phyloP scores from a whole-genome alignment of 495 filamentous ascomycete species.

The Elaphomyces granulatus region DNA sequence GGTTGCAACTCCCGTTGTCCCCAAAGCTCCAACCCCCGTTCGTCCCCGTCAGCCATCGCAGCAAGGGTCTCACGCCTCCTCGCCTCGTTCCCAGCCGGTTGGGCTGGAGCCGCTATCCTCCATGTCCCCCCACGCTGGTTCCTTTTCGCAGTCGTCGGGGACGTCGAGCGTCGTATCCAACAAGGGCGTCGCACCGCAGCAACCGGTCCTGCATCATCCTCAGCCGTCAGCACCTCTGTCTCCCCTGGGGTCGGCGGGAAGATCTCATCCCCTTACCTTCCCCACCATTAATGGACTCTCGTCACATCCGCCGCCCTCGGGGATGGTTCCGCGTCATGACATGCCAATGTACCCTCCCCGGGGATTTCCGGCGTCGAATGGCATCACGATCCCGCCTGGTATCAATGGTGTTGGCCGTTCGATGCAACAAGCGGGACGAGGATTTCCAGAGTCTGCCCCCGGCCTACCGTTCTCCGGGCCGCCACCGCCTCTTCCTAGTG shows the following conservation, averaged over 20 bases:
- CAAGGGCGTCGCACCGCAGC: conserved; percentile 17
- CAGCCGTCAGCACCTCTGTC: conserved; percentile 40
- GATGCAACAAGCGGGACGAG: conserved; percentile 41
- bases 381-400: conserved; percentile 42
- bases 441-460: conserved; percentile 40
- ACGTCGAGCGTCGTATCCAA: conserved; percentile 16
- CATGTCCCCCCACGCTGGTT: conserved; percentile 29
- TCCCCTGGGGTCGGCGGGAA: conserved; percentile 32
- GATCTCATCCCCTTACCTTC: conserved; percentile 38
- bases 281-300: conserved; percentile 32
- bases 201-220: conserved; percentile 32
- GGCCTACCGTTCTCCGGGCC: conserved; percentile 23
- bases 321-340: conserved; percentile 35
- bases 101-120: conserved; percentile 26
- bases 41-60: conserved; percentile 65
- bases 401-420: conserved; percentile 41
- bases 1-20: conserved; percentile 63
- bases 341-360: conserved; percentile 43
- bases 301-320: conserved; percentile 34
- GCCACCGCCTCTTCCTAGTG: conserved; percentile 19
- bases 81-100: conserved; percentile 37
- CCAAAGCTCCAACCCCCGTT: conserved; percentile 69
- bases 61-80: conserved; percentile 59
- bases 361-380: conserved; percentile 41
- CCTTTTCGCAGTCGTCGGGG: conserved; percentile 23